Evolutionary conservation across 1,284 basidiomycete genomes (phyloP).

Genomic region (Spongispora temasekensis): DNA sequence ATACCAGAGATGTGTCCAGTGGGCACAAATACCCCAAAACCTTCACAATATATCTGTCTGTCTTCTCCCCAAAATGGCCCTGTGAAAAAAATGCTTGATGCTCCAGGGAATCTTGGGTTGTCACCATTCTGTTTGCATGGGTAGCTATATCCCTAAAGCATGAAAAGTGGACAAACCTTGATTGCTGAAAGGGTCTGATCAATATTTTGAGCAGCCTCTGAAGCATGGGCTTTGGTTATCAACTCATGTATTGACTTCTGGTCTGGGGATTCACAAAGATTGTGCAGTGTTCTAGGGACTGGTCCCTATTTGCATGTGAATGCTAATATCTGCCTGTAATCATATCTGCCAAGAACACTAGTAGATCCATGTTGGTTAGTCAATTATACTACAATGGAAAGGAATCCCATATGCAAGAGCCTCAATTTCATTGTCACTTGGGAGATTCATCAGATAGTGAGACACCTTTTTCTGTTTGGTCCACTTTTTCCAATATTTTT

Average conservation of each 20-base stretch:
- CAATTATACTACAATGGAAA: neutral
- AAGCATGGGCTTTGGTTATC: no score
- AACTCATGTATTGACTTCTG: no score
- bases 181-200: neutral
- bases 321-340: neutral
- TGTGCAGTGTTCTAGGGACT: neutral
- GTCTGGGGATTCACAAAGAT: neutral
- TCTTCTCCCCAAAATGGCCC: neutral
- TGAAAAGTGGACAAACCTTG: no score
- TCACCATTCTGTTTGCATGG: no score
- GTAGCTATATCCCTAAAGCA: no score
- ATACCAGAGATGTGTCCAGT: neutral
- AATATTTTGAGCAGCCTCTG: neutral
- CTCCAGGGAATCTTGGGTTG: neutral
- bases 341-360: neutral
- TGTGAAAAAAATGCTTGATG: neutral
- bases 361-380: no score
- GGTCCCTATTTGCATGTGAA: neutral
- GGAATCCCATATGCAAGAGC: neutral
- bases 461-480: neutral
- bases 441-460: neutral
- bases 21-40: neutral
- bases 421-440: neutral
- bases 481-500: neutral
- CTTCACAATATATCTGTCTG: neutral